Evolutionary conservation across 345 rosid genomes (phyloP).

Genomic region (Raphanus sativus): DNA sequence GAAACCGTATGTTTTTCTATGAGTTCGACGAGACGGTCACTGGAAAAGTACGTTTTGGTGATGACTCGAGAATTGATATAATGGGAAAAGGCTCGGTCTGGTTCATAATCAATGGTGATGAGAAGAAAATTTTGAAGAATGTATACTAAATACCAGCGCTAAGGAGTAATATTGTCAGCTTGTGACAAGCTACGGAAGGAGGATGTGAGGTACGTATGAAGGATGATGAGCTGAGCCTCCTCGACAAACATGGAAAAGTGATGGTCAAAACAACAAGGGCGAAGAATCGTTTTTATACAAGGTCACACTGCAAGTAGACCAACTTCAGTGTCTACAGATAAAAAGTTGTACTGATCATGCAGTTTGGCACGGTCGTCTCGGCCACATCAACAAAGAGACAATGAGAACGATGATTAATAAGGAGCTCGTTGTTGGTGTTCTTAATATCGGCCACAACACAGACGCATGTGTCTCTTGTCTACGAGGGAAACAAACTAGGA

Average conservation of each 20-base stretch:
- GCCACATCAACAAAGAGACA: background rate
- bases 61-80: background rate
- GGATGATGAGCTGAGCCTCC: background rate
- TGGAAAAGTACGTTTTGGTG: background rate
- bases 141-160: background rate
- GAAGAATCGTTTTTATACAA: background rate
- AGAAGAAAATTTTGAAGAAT: background rate
- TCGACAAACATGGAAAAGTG: background rate
- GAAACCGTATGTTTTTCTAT: background rate
- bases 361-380: background rate
- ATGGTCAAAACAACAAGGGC: background rate
- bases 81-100: background rate
- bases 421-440: background rate
- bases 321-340: background rate
- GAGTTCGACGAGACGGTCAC: background rate
- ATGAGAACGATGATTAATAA: background rate
- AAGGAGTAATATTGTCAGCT: no score
- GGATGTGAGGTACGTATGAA: background rate
- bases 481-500: background rate
- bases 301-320: background rate
- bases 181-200: background rate
- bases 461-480: background rate
- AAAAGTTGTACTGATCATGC: no score
- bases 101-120: background rate
- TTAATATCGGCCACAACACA: no score